phyloP scores from a whole-genome alignment of 768 basidiomycete genomes.

The Paxillus ammoniavirescens region DNA sequence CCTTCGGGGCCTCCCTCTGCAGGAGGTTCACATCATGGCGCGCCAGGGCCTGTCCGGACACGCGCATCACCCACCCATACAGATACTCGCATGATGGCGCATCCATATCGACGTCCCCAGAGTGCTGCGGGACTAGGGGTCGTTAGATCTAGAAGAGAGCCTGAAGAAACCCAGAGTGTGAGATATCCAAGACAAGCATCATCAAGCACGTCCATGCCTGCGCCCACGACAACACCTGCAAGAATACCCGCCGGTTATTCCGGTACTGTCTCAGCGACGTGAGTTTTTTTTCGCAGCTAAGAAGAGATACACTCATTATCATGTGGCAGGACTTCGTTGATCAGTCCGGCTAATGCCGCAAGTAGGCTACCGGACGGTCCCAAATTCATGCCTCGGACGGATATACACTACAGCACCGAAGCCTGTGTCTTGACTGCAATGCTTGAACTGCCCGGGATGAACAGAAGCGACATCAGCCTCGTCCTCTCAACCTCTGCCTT shows the following conservation, averaged over 20 bases:
- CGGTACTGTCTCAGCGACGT: conserved; percentile 7
- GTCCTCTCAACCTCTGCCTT: conserved; percentile 58
- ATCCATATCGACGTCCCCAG: conserved; percentile 31
- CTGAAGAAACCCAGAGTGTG: conserved; percentile 27
- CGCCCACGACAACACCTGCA: conserved; percentile 6
- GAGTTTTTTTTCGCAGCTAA: background rate
- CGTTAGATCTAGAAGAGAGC: conserved; percentile 28
- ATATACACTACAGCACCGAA: conserved; percentile 55
- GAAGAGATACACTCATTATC: conserved; percentile 13
- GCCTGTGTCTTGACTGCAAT: conserved; percentile 53
- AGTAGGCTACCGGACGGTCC: conserved; percentile 3
- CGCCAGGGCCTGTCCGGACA: conserved; percentile 26
- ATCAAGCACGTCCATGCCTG: conserved; percentile 8
- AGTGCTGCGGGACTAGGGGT: conserved; percentile 24
- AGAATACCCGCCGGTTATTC: background rate
- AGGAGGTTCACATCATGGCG: conserved; percentile 14
- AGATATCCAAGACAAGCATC: conserved; percentile 25
- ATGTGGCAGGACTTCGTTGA: conserved; percentile 19
- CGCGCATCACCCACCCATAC: conserved; percentile 25
- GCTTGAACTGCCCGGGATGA: conserved; percentile 71
- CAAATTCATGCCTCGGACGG: conserved; percentile 54
- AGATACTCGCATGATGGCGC: conserved; percentile 16
- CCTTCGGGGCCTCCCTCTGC: conserved; percentile 32
- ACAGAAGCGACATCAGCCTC: conserved; percentile 54
- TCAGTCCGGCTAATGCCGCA: conserved; percentile 23